A percentile compares a stretch with the other conserved stretches of the same genome.
phyloP scores from a whole-genome alignment of 1,139 yeast genomes.

The Pichia sp. region DNA sequence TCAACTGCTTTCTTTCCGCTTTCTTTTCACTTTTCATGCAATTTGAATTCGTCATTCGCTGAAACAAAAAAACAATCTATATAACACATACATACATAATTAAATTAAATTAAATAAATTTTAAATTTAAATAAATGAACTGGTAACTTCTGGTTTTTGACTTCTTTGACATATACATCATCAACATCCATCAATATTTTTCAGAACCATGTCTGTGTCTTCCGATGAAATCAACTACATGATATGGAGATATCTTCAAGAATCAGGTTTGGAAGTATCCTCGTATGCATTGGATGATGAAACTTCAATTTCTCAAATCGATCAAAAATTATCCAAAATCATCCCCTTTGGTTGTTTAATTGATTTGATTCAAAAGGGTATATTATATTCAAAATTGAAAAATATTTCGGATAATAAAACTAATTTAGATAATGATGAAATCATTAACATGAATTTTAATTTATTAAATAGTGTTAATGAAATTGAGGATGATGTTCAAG shows the following conservation, averaged over 20 bases:
- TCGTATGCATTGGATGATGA: slow-evolving; percentile 82
- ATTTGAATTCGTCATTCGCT: neutral
- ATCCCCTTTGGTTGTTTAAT: slow-evolving; percentile 74
- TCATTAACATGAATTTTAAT: slow-evolving; percentile 26
- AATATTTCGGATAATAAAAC: slow-evolving; percentile 30
- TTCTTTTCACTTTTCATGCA: neutral
- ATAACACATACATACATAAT: neutral
- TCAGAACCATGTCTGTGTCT: slow-evolving; percentile 59
- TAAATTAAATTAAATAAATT: neutral
- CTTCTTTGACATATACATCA: neutral
- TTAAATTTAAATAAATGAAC: no score
- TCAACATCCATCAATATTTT: neutral
- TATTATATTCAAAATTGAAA: slow-evolving; percentile 58
- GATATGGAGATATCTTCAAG: slow-evolving; percentile 90
- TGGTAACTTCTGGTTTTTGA: no score
- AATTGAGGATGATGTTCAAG: slow-evolving; percentile 5
- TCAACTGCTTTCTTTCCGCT: neutral
- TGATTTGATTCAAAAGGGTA: slow-evolving; percentile 77
- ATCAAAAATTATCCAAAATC: slow-evolving; percentile 40
- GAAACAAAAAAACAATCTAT: neutral
- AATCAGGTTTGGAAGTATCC: slow-evolving; percentile 72
- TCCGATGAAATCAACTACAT: slow-evolving; percentile 84
- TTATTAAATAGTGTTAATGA: slow-evolving; percentile 22
- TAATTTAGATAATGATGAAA: slow-evolving; percentile 18
- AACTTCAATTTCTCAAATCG: slow-evolving; percentile 55